Base-by-base conservation (phyloP, 805 yeast species). In the Saccharomycopsis guyanensis region DNA sequence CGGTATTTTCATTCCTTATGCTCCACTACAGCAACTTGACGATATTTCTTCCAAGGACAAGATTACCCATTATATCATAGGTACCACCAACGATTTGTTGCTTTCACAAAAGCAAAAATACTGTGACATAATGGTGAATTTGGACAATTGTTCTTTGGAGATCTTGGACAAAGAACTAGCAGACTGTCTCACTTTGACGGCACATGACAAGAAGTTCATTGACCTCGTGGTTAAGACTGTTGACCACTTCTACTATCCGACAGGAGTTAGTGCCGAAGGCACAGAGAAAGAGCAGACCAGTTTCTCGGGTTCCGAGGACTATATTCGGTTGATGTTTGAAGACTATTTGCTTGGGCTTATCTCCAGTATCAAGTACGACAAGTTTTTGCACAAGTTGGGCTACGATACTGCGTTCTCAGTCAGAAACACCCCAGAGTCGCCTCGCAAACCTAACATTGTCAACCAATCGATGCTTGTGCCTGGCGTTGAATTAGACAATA, bases 1-100 rank as follows among this genome's bases (percentile, higher is more conserved):
- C 38, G 88, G 94, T 1, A 72, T 91, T 50, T 89, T 94, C 71
- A 82, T 83, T 55, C 97, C 98, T 1, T 93, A 91, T 64, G 72
- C 89, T n/a, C 95, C 97, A 0, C 66, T 93, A 46, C 98, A 91
- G 61, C 97, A 91, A 59, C 66, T 91, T 46, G 84, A 83, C 43
- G 88, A 84, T 55, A 68, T 93, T 43, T 69, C 68, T 27, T 71
- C 73, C 18, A 66, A 68, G 1, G 73, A 71, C 42, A 50, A 50
- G 22, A 73, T 89, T 0, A 66, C 72, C 31, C 78, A 79, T 59
- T 93, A 78, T 54, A 66, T 86, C 58, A 74, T 86, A 41, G 98
- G 98, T 0, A 81, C 94, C 36, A 88, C 97, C 3, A 93, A 93
- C 64, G 79, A 89, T 35, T 66, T 93, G 34, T 68, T 93, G 36